Evolutionary conservation across 495 filamentous ascomycete genomes (phyloP), one percentile per base, ranked within the genome.

Genomic region (Podospora appendiculata): DNA sequence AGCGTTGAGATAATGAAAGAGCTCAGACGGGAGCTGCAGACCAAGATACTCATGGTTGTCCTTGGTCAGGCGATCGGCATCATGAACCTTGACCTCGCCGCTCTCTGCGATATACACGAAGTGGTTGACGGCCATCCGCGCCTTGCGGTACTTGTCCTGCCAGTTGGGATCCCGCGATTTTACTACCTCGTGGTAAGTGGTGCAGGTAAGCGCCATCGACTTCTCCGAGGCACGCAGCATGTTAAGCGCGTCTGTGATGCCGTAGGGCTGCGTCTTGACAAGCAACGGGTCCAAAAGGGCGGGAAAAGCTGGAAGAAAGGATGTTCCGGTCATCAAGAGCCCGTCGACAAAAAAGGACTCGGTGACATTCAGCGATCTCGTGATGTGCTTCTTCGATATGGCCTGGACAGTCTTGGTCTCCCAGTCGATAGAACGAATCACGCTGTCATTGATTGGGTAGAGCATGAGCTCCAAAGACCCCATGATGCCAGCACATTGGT

Each of bases 11-110:
- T 99, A 97, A 64, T 88, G 87, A 65, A 90, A 95, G 6, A 99
- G 72, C 69, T 99, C 94, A 48, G 90, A 83, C 2, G 94, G 90
- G 13, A 99, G 76, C 34, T 90, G 88, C 49, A 90, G 82, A 17
- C 90, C 90, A 56, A 95, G 85, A 62, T 96, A 87, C 58, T 91
- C 85, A 67, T 93, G 88, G 55, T 90, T 78, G 66, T 97, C 92
- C 17, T 73, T 75, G 14, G 93, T 90, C 2, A 86, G 78, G 35
- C 79, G 70, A 8, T 85, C 82, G 34, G 74, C 74, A 53, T 89
- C 81, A 60, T 89, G 74, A 4, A 86, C 84, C 48, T 81, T 83
- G 44, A 95, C 78, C 48, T 82, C 77, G 14, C 91, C 93, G 46
- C 85, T 82, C 18, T 79, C 76, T 34, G 84, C 83, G 49, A 96